Conservation (phyloP, 176 grass and related monocot species). For the Ananas comosus region DNA sequence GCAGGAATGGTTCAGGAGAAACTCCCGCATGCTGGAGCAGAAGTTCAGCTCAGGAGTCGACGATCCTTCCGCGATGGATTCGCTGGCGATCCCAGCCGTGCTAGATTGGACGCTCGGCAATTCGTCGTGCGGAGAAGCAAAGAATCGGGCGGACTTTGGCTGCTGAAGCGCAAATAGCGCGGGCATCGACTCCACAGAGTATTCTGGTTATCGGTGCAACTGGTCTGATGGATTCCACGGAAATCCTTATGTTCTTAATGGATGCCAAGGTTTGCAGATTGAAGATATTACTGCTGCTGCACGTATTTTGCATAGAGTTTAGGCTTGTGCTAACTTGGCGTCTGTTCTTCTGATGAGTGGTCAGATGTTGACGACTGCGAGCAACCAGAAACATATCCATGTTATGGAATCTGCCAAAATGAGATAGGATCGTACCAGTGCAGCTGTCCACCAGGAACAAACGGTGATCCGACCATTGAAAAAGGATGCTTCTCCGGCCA, state of each 20-base stretch:
- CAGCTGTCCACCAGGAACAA: conserved; percentile 13
- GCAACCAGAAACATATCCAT: conserved; percentile 9
- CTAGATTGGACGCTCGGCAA: conserved; percentile 14
- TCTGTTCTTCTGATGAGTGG: neutral
- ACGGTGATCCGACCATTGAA: conserved; percentile 5
- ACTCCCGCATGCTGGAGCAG: neutral
- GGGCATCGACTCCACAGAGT: neutral
- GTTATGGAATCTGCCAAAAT: conserved; percentile 23
- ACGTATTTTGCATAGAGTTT: neutral
- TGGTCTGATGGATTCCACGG: conserved; percentile 15
- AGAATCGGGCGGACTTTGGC: conserved; percentile 1
- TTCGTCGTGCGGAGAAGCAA: neutral
- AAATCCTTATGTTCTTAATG: conserved; percentile 24
- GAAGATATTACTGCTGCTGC: neutral
- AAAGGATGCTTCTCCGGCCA: neutral
- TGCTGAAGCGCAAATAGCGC: conserved; percentile 9
- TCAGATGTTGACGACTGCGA: conserved; percentile 27
- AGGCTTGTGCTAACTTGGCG: neutral
- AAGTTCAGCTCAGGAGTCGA: neutral
- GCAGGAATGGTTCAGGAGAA: conserved; percentile 13
- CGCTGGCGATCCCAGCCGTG: conserved; percentile 1
- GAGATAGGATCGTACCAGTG: conserved; percentile 15
- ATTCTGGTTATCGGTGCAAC: conserved; percentile 9
- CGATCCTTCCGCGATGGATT: neutral
- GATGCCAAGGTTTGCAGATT: conserved; percentile 18